Conservation (phyloP, 2,329 filamentous ascomycete genomes). For the Teratosphaeria zuluensis region DNA sequence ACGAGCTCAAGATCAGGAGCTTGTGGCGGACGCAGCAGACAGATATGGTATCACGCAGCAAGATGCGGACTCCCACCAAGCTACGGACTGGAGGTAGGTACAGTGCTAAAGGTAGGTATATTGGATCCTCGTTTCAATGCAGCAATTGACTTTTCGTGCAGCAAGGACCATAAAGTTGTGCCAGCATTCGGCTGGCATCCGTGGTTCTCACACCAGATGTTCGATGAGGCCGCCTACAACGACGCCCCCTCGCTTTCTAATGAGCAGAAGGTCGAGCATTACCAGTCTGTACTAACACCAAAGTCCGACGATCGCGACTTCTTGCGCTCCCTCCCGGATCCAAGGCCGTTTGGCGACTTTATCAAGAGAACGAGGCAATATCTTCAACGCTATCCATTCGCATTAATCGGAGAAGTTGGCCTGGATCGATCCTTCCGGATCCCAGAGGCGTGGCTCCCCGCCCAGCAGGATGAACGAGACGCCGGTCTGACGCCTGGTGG, state of each 20-base stretch:
- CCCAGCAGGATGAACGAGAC: conserved; percentile 33
- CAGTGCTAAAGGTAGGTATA: conserved; percentile 7
- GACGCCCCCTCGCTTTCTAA: conserved; percentile 26
- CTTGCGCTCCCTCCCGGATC: conserved; percentile 47
- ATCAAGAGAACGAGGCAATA: conserved; percentile 46
- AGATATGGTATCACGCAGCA: conserved; percentile 38
- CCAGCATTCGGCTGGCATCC: conserved; percentile 83
- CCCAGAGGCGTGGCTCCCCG: conserved; percentile 48
- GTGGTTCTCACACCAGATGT: conserved; percentile 74
- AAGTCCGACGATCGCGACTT: conserved; percentile 43
- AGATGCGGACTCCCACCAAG: conserved; percentile 9
- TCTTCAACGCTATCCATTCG: conserved; percentile 49
- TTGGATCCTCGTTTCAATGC: neutral
- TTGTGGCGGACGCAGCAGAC: conserved; percentile 55
- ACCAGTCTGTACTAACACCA: conserved; percentile 54
- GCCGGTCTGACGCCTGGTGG: conserved; percentile 55
- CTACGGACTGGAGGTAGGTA: conserved; percentile 25
- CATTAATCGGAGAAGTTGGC: conserved; percentile 68
- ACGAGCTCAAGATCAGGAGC: conserved; percentile 61
- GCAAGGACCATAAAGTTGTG: conserved; percentile 40
- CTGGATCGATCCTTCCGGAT: conserved; percentile 69
- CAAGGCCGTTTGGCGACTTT: conserved; percentile 50
- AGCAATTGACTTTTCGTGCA: conserved; percentile 4
- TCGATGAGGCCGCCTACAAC: conserved; percentile 43
- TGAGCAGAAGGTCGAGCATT: conserved; percentile 48